A percentile compares a stretch with the other conserved stretches of the same genome.
Evolutionary conservation across 257 asterid genomes (phyloP).

Genomic region (Echites panduratus): DNA sequence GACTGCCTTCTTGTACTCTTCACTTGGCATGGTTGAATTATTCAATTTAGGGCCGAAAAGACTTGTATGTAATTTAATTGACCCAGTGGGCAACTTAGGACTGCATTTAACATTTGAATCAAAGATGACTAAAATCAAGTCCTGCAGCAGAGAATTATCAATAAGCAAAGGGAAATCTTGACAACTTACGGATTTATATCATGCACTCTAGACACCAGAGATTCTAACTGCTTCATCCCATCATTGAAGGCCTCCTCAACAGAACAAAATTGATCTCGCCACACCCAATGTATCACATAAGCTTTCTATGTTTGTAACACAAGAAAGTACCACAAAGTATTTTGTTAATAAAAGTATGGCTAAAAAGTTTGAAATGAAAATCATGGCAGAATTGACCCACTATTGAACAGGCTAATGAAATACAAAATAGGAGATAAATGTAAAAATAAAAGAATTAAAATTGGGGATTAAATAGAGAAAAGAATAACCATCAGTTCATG

Average conservation of each 20-base stretch:
- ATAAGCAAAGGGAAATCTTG: not conserved
- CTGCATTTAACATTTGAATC: slow-evolving; percentile 39
- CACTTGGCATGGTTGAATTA: slow-evolving; percentile 70
- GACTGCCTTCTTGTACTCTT: slow-evolving; percentile 70
- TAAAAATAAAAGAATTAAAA: not conserved
- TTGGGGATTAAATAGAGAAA: not conserved
- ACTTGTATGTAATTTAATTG: slow-evolving; percentile 60
- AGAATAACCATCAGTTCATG: not conserved
- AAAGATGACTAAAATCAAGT: slow-evolving; percentile 15
- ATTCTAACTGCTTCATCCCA: slow-evolving; percentile 66
- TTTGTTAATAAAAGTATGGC: not conserved
- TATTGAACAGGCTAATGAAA: not conserved
- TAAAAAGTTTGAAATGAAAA: not conserved
- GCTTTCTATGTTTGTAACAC: slow-evolving; percentile 54
- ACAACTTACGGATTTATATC: slow-evolving; percentile 64
- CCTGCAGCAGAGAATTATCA: slow-evolving; percentile 3
- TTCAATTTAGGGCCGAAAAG: slow-evolving; percentile 64
- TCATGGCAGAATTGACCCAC: not conserved
- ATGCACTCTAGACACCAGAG: slow-evolving; percentile 79
- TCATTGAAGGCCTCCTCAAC: slow-evolving; percentile 73
- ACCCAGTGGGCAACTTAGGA: slow-evolving; percentile 79
- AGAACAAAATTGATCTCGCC: slow-evolving; percentile 68
- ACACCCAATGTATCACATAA: slow-evolving; percentile 91
- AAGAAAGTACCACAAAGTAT: slow-evolving; percentile 1
- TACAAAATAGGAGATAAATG: not conserved